Conservation (phyloP, 2,329 filamentous ascomycete species). For the Aspergillus fijiensis region DNA sequence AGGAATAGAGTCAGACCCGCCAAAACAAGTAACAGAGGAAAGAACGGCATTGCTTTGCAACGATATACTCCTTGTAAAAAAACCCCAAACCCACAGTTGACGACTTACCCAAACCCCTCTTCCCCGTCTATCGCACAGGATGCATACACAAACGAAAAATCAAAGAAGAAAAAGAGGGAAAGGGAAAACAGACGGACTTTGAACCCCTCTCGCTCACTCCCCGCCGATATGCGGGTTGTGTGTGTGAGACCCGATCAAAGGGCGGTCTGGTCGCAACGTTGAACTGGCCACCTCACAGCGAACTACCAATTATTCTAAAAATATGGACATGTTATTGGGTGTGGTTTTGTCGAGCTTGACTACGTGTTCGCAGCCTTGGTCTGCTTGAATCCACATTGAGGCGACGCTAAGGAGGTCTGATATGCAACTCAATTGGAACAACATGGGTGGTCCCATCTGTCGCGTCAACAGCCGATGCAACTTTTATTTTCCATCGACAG, state of each 20-base stretch:
- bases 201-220: background rate
- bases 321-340: background rate
- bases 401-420: background rate
- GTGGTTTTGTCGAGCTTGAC: background rate
- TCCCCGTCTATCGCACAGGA: background rate
- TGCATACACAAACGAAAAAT: background rate
- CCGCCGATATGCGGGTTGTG: background rate
- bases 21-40: constrained; percentile 19
- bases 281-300: constrained; percentile 5
- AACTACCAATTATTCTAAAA: constrained; percentile 1
- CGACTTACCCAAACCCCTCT: background rate
- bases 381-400: background rate
- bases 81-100: background rate
- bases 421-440: background rate
- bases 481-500: background rate
- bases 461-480: background rate
- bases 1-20: constrained; percentile 18
- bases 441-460: background rate
- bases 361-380: background rate
- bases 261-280: constrained; percentile 6
- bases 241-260: constrained; percentile 3
- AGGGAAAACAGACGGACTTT: background rate
- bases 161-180: too few species aligned
- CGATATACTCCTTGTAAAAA: background rate
- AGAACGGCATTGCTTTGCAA: constrained; percentile 16